Evolutionary conservation across 345 rosid genomes (phyloP), one percentile per base, ranked within the genome.

Genomic region (Sisymbrium altissimum): DNA sequence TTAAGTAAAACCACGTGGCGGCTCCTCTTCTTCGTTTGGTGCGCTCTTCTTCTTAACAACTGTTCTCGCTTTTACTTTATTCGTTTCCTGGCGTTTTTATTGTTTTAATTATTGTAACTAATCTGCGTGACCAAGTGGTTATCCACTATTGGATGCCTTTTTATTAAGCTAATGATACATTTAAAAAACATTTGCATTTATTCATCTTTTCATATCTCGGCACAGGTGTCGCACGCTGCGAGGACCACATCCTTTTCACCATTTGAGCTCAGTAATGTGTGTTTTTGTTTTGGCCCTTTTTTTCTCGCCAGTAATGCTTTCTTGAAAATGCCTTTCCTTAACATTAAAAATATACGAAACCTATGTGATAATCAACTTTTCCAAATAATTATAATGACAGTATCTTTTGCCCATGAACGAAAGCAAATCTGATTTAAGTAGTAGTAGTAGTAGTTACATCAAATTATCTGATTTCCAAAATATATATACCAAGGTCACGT

Each of bases 221-320:
- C 1, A 46, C 80, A 77, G 66, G 80, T 77, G 80, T 77, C 76
- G 76, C 80, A 77, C 75, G 80, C 80, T 64, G n/a, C 46, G 23
- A 53, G 79, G 79, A 75, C 79, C 79, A 75, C 79, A 52, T 68
- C 18, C 32, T 29, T 53, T 75, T 75, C 56, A 68, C 57, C 11
- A 38, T 4, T n/a, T 62, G 17, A 41, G 66, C 14, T 56, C 40
- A 3, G 60, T n/a, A 55, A n/a, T 56, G 61, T 18, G 21, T 45
- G 21, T 45, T 2, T 45, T 2, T 17, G 6, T 43, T 14, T 44
- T 44, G 2, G 6, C 18, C 15, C 25, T 3, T 17, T 45, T 2
- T 45, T 45, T 44, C 19, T 15, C 17, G 46, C 48, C 19, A 44
- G 48, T 14, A 41, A 4, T 41, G 17, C 49, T 44, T n/a, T 44